Base-by-base conservation (phyloP, 345 rosid species). In the Anastatica hierochuntica region DNA sequence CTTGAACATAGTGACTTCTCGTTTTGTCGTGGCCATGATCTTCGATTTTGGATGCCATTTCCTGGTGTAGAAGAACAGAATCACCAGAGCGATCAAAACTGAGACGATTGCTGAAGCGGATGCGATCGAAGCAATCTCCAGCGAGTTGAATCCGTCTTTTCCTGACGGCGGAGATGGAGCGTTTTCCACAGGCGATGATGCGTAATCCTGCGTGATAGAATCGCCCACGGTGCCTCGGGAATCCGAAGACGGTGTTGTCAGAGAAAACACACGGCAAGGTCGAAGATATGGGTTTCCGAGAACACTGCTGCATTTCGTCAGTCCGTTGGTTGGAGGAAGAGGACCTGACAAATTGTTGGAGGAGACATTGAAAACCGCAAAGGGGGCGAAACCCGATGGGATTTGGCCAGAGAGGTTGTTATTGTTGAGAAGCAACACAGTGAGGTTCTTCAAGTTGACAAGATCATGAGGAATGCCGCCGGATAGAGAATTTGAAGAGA, bases 101-200 rank as follows among this genome's bases (percentile, higher is more conserved):
- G 80, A 74, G 56, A 81, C 72, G 38, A 81, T 81, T 20, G 72
- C 80, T 8, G 82, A 81, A 33, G 84, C 82, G 1, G 82, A 81
- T 14, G 75, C 80, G 1, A 81, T 71, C 10, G 80, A 79, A 39
- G 84, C 82, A 11, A 81, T 76, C 70, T 81, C 88, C 36, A 81
- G 71, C 23, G 82, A 58, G 47, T 55, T 74, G 43, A 78, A 72
- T 14, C 67, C 68, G 11, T 30, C 8, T 8, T 42, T 54, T 27
- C 53, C 56, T 19, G 45, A 6, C 0, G 45, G 26, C 21, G 18
- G 50, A 23, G 69, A 56, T 11, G 72, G 72, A 46, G 62, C 30
- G n/a, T 61, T 61, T 13, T 60, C 72, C 0, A 7, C 56, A 40
- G 67, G 71, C 3, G 77, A 42, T 58, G 64, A 53, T 15, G 52